phyloP scores from a whole-genome alignment of 1,284 basidiomycete genomes.

The Mycena citricolor region DNA sequence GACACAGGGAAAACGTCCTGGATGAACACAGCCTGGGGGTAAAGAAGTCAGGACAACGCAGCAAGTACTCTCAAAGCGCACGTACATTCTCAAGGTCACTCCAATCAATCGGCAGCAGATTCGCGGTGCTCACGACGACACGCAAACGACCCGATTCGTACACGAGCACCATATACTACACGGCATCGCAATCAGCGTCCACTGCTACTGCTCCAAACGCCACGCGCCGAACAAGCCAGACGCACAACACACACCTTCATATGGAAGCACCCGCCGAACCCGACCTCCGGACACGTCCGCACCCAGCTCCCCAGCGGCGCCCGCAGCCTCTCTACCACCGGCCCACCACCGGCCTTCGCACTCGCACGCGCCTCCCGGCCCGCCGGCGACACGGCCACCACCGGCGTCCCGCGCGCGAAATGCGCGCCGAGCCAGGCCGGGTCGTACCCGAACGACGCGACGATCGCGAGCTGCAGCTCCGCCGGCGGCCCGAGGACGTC shows the following conservation, averaged over 20 bases:
- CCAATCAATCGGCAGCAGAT: slow-evolving; percentile 73
- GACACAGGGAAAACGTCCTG: slow-evolving; percentile 57
- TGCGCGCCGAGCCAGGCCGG: slow-evolving; percentile 69
- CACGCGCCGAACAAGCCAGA: slow-evolving; percentile 4
- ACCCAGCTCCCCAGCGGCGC: slow-evolving; percentile 81
- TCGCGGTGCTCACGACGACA: slow-evolving; percentile 73
- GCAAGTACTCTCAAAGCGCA: background rate
- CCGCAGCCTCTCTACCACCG: too few relatives aligned
- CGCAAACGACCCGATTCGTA: slow-evolving; percentile 73
- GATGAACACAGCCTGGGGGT: slow-evolving; percentile 64
- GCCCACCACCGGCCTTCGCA: too few relatives aligned
- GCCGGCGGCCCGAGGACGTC: slow-evolving; percentile 41
- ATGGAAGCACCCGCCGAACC: slow-evolving; percentile 73
- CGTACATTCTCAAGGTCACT: slow-evolving; percentile 76
- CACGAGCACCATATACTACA: slow-evolving; percentile 75
- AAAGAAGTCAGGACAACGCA: background rate
- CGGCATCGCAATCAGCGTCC: slow-evolving; percentile 32
- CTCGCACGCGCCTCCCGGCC: slow-evolving; percentile 52
- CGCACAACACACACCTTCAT: slow-evolving; percentile 61
- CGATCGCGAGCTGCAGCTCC: slow-evolving; percentile 65
- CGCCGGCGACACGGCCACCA: slow-evolving; percentile 68
- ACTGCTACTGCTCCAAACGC: too few relatives aligned
- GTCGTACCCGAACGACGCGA: slow-evolving; percentile 68
- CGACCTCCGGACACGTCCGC: slow-evolving; percentile 61
- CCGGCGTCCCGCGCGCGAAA: slow-evolving; percentile 64